These are phyloP conservation scores for Amylocarpus encephaloides DNA, from an alignment of 2,329 filamentous ascomycete species.

Conservation along the genomic window DNA sequence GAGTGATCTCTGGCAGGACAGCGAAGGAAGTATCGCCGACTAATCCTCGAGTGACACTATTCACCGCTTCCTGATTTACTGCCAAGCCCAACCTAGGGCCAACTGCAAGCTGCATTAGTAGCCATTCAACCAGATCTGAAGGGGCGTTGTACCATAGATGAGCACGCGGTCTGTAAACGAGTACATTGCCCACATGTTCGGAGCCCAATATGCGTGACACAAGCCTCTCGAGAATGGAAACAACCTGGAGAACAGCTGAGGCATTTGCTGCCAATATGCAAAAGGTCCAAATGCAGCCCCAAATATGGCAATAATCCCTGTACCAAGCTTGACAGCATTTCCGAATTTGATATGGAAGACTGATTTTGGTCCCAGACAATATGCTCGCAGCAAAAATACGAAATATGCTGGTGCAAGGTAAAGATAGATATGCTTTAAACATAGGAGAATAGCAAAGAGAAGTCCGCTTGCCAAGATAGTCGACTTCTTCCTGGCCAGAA, in stretches of 20 bases:
- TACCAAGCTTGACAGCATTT: slow-evolving; percentile 79
- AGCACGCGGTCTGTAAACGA: slow-evolving; percentile 81
- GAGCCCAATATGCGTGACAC: slow-evolving; percentile 98
- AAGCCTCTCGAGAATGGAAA: slow-evolving; percentile 93
- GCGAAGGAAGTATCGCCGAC: slow-evolving; percentile 94
- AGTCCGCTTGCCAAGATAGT: slow-evolving; percentile 74
- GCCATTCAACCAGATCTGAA: neutral
- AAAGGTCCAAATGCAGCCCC: slow-evolving; percentile 87
- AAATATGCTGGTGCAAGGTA: slow-evolving; percentile 96
- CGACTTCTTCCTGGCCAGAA: slow-evolving; percentile 69
- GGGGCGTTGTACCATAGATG: slow-evolving; percentile 58
- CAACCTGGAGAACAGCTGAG: slow-evolving; percentile 74
- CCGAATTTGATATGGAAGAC: slow-evolving; percentile 68
- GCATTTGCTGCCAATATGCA: slow-evolving; percentile 69
- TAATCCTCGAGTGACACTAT: slow-evolving; percentile 85
- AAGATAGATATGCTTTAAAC: slow-evolving; percentile 96
- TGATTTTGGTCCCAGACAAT: slow-evolving; percentile 75
- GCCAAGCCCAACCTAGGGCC: slow-evolving; percentile 73
- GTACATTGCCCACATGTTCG: slow-evolving; percentile 95
- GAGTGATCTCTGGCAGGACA: slow-evolving; percentile 79
- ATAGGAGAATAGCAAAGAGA: slow-evolving; percentile 77
- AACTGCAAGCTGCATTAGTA: slow-evolving; percentile 46
- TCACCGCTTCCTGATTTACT: slow-evolving; percentile 67
- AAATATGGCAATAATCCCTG: slow-evolving; percentile 65
- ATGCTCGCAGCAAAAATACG: slow-evolving; percentile 80